Evolutionary conservation across 2,329 filamentous ascomycete species (phyloP).

Genomic region (Eutypa lata): DNA sequence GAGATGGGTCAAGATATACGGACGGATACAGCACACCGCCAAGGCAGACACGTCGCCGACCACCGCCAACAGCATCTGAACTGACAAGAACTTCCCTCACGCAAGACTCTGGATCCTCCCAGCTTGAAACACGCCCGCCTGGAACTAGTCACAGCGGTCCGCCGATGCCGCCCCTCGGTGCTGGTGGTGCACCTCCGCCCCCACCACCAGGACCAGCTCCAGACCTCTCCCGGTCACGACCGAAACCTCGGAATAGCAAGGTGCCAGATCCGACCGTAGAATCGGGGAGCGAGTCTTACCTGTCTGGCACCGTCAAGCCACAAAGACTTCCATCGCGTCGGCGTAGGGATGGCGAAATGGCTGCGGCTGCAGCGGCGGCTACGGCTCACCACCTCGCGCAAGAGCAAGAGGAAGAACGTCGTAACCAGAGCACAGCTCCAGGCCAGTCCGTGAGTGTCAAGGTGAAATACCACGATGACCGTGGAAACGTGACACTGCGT

Average conservation of each 20-base stretch:
- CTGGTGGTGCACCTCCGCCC: constrained; percentile 13
- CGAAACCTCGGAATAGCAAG: constrained; percentile 38
- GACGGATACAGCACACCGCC: constrained; percentile 58
- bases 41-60: constrained; percentile 31
- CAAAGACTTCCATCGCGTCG: constrained; percentile 45
- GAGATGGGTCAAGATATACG: constrained; percentile 62
- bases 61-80: constrained; percentile 20
- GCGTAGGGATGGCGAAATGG: constrained; percentile 41
- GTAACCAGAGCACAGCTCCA: constrained; percentile 37
- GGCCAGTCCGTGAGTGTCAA: constrained; percentile 55
- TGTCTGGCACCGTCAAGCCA: constrained; percentile 37
- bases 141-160: constrained; percentile 28
- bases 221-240: constrained; percentile 29
- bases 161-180: constrained; percentile 36
- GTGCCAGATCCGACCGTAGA: constrained; percentile 22
- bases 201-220: constrained; percentile 9
- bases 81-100: constrained; percentile 26
- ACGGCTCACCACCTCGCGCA: constrained; percentile 47
- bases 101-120: constrained; percentile 33
- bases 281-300: constrained; percentile 42
- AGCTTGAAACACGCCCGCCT: constrained; percentile 36
- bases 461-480: constrained; percentile 58
- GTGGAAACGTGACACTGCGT: constrained; percentile 59
- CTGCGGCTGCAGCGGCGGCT: constrained; percentile 45
- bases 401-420: constrained; percentile 39